phyloP scores from a whole-genome alignment of 805 yeast species.

The Saccharomycopsis sp. region DNA sequence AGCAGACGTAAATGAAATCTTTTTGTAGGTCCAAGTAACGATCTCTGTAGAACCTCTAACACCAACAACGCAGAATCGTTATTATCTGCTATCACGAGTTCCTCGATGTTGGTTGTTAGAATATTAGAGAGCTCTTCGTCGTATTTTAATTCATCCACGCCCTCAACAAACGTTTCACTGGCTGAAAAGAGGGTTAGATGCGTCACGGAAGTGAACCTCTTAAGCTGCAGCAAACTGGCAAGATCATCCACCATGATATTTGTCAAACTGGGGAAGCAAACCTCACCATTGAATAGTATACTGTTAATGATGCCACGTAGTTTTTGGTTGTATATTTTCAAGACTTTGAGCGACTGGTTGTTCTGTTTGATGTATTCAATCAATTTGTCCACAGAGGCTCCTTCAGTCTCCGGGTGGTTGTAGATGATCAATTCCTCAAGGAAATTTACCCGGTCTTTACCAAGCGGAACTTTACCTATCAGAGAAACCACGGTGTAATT shows the following conservation, averaged over 20 bases:
- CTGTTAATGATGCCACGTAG: slow-evolving; percentile 10
- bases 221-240: neutral
- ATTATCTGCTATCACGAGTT: slow-evolving; percentile 30
- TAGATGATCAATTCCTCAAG: slow-evolving; percentile 19
- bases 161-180: slow-evolving; percentile 20
- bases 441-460: neutral
- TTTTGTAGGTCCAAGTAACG: slow-evolving; percentile 9
- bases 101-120: slow-evolving; percentile 21
- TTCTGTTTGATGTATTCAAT: slow-evolving; percentile 25
- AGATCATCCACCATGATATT: slow-evolving; percentile 19
- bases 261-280: slow-evolving; percentile 23
- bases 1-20: slow-evolving; percentile 29
- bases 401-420: slow-evolving; percentile 29
- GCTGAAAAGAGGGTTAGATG: slow-evolving; percentile 4
- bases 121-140: neutral
- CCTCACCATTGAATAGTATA: slow-evolving; percentile 9
- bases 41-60: slow-evolving; percentile 29
- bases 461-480: neutral
- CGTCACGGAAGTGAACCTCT: neutral
- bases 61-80: slow-evolving; percentile 33
- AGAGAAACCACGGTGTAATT: slow-evolving; percentile 31
- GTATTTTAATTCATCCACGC: slow-evolving; percentile 10
- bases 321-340: slow-evolving; percentile 17
- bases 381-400: slow-evolving; percentile 32
- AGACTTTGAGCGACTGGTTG: slow-evolving; percentile 12